Conservation (phyloP, 2,329 filamentous ascomycete genomes). For the Colletotrichum shisoi region DNA sequence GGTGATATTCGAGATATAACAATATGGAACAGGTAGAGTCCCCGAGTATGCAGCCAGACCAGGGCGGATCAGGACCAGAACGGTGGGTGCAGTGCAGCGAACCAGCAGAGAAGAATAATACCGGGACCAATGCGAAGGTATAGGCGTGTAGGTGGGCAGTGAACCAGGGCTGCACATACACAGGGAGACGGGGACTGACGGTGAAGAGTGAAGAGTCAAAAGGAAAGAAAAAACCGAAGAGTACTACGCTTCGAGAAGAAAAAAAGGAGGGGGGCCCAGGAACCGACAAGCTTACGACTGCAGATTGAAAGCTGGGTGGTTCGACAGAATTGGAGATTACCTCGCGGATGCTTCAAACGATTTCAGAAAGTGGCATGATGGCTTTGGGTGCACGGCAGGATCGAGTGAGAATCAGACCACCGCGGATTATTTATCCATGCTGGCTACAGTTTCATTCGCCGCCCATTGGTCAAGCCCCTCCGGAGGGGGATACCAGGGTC, state of each 20-base stretch:
- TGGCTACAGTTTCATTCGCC: constrained; percentile 23
- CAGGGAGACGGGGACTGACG: constrained; percentile 23
- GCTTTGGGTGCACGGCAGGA: constrained; percentile 36
- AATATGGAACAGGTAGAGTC: constrained; percentile 29
- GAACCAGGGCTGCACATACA: constrained; percentile 20
- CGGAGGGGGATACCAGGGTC: constrained; percentile 29
- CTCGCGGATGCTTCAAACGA: constrained; percentile 37
- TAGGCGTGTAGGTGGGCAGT: no score
- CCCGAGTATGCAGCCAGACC: constrained; percentile 35
- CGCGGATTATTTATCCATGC: constrained; percentile 37
- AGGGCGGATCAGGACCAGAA: constrained; percentile 36
- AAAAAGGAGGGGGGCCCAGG: constrained; percentile 19
- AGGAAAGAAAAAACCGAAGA: constrained; percentile 18
- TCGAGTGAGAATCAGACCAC: constrained; percentile 40
- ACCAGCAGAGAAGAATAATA: constrained; percentile 11
- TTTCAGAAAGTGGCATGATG: constrained; percentile 39
- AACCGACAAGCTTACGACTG: constrained; percentile 35
- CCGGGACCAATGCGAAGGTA: constrained; percentile 5
- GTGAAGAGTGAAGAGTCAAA: constrained; percentile 30
- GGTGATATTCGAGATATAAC: constrained; percentile 37
- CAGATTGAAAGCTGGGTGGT: constrained; percentile 33
- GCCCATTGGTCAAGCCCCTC: constrained; percentile 29
- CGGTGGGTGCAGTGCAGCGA: constrained; percentile 32
- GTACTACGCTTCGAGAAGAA: constrained; percentile 7
- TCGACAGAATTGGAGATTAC: constrained; percentile 38